These are phyloP conservation scores for Trichophyton rubrum DNA, from an alignment of 2,329 filamentous ascomycete species.

Conservation along the genomic window DNA sequence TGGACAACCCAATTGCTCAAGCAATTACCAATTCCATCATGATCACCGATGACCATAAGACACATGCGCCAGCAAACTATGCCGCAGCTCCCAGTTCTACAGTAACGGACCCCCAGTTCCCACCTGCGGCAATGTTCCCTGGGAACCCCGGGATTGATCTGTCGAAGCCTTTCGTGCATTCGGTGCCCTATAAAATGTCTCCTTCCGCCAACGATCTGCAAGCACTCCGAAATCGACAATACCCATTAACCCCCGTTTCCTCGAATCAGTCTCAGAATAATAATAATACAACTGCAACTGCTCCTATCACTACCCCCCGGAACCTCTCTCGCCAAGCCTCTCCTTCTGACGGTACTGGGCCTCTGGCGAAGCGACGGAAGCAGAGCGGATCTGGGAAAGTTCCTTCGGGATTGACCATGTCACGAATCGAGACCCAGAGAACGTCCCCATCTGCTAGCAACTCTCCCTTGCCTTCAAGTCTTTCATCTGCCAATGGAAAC, in stretches of 20 bases:
- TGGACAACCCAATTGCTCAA: slow-evolving; percentile 67
- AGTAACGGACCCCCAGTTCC: slow-evolving; percentile 29
- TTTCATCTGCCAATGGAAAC: slow-evolving; percentile 25
- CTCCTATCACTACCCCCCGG: slow-evolving; percentile 43
- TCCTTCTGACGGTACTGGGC: slow-evolving; percentile 51
- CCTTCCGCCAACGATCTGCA: slow-evolving; percentile 54
- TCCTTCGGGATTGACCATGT: slow-evolving; percentile 68
- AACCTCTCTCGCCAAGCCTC: slow-evolving; percentile 63
- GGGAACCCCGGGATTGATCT: slow-evolving; percentile 23
- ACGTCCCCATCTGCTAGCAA: slow-evolving; percentile 31
- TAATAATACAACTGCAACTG: slow-evolving; percentile 27
- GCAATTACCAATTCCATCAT: slow-evolving; percentile 78
- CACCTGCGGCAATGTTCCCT: slow-evolving; percentile 34
- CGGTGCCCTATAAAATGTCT: slow-evolving; percentile 42
- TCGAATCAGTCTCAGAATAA: slow-evolving; percentile 28
- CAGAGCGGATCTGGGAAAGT: slow-evolving; percentile 57
- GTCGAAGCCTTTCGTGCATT: slow-evolving; percentile 23
- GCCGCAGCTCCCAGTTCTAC: slow-evolving; percentile 24
- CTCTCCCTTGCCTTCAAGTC: slow-evolving; percentile 31
- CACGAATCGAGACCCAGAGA: slow-evolving; percentile 53
- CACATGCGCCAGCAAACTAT: slow-evolving; percentile 42
- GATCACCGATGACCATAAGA: slow-evolving; percentile 98
- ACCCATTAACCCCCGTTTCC: slow-evolving; percentile 27
- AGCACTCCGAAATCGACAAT: slow-evolving; percentile 42
- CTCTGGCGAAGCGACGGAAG: slow-evolving; percentile 69